Evolutionary conservation across 2,329 filamentous ascomycete genomes (phyloP).

Genomic region (Botrytis sinoallii): DNA sequence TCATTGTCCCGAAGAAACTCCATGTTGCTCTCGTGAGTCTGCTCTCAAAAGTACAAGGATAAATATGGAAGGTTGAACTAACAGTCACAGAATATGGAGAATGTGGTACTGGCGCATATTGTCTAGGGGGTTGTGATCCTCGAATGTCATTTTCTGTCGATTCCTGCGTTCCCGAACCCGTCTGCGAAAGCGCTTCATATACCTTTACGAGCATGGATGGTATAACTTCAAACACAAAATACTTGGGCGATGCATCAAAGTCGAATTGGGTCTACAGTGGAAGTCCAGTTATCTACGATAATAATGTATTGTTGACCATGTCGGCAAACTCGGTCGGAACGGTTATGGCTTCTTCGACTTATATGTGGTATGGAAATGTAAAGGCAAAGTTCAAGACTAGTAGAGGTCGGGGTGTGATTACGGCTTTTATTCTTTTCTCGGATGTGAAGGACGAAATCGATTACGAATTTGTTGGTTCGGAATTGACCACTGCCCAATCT

Average conservation of each 20-base stretch:
- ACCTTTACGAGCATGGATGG: constrained; percentile 69
- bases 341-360: constrained; percentile 76
- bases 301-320: constrained; percentile 84
- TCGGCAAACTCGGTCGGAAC: constrained; percentile 80
- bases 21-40: constrained; percentile 74
- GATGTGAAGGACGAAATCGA: constrained; percentile 99
- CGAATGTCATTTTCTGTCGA: constrained; percentile 78
- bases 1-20: constrained; percentile 69
- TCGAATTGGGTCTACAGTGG: constrained; percentile 90
- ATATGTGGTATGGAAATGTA: constrained; percentile 97
- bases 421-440: constrained; percentile 90
- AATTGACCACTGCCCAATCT: constrained; percentile 76
- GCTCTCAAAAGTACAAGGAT: constrained; percentile 15
- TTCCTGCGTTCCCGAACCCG: constrained; percentile 79
- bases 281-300: constrained; percentile 63
- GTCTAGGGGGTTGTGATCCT: constrained; percentile 91
- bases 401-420: constrained; percentile 85
- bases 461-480: constrained; percentile 86
- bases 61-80: neutral
- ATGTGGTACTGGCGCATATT: constrained; percentile 92
- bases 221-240: constrained; percentile 70
- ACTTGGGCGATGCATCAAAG: constrained; percentile 76
- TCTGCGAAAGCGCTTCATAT: constrained; percentile 74
- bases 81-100: constrained; percentile 72
- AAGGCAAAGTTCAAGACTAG: constrained; percentile 81